A percentile compares a stretch with the other conserved stretches of the same genome.
Evolutionary conservation across 306 rosid genomes (phyloP).

Genomic region (Prunus fruticosa): DNA sequence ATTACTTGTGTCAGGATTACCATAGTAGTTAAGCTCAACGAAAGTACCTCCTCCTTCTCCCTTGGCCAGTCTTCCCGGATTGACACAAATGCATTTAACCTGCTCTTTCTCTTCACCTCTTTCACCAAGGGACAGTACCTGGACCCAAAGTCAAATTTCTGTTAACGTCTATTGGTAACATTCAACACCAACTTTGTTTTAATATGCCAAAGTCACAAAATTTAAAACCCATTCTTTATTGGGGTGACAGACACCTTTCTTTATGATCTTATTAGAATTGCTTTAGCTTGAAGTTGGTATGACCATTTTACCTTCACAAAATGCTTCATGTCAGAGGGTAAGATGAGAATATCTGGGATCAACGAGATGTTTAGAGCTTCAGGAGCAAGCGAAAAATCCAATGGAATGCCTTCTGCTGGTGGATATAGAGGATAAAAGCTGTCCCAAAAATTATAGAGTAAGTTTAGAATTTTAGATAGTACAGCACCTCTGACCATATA

Average conservation of each 20-base stretch:
- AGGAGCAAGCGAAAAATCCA: slow-evolving; percentile 83
- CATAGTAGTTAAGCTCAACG: slow-evolving; percentile 66
- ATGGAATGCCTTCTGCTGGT: slow-evolving; percentile 78
- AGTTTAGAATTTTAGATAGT: slow-evolving; percentile 6
- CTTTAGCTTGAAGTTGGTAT: background rate
- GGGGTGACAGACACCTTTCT: background rate
- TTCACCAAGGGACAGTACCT: slow-evolving; percentile 63
- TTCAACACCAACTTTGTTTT: background rate
- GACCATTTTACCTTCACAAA: slow-evolving; percentile 65
- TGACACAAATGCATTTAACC: slow-evolving; percentile 64
- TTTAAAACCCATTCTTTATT: background rate
- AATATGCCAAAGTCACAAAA: background rate
- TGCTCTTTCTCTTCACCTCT: slow-evolving; percentile 37
- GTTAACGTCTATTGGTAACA: background rate
- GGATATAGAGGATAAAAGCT: slow-evolving; percentile 97
- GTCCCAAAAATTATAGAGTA: slow-evolving; percentile 23
- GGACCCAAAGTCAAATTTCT: slow-evolving; percentile 2
- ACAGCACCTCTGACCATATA: slow-evolving; percentile 9
- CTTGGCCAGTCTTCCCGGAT: slow-evolving; percentile 90
- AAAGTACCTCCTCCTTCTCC: slow-evolving; percentile 99
- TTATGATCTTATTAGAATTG: background rate
- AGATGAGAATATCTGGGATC: slow-evolving; percentile 79
- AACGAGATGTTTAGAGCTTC: slow-evolving; percentile 70
- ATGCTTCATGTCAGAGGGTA: slow-evolving; percentile 84
- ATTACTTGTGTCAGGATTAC: slow-evolving; percentile 46